These are phyloP conservation scores for Leccinum pellstonianum DNA, from an alignment of 768 basidiomycete species.

Conservation along the genomic window DNA sequence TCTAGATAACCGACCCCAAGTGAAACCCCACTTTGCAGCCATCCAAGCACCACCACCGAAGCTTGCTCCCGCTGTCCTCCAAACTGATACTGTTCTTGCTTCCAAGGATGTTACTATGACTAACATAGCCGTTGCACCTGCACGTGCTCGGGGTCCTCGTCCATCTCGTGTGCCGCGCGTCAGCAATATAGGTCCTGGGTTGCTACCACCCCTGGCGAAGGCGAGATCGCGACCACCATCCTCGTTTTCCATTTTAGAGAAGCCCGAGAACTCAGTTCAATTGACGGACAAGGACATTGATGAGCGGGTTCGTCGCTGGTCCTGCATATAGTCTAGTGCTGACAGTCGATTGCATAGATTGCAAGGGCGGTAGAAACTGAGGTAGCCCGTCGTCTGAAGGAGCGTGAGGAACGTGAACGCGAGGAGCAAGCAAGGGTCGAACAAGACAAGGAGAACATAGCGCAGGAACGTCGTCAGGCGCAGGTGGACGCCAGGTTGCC, in stretches of 20 bases:
- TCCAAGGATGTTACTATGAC: constrained; percentile 8
- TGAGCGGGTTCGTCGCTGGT: constrained; percentile 48
- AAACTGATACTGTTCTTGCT: constrained; percentile 36
- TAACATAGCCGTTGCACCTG: constrained; percentile 9
- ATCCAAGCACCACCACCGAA: constrained; percentile 45
- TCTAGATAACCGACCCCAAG: constrained; percentile 56
- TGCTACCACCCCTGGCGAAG: constrained; percentile 24
- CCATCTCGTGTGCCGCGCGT: constrained; percentile 33
- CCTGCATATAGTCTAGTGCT: background rate
- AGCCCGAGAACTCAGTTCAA: constrained; percentile 18
- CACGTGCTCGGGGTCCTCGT: constrained; percentile 27
- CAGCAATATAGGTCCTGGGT: constrained; percentile 29
- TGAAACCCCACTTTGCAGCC: constrained; percentile 68
- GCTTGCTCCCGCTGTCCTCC: constrained; percentile 47
- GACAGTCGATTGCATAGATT: constrained; percentile 44
- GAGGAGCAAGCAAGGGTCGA: constrained; percentile 31
- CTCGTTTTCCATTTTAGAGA: constrained; percentile 12
- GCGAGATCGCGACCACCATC: constrained; percentile 20
- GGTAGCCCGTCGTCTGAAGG: constrained; percentile 62
- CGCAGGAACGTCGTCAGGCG: constrained; percentile 6
- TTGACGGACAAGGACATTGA: constrained; percentile 74
- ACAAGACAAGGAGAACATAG: constrained; percentile 30
- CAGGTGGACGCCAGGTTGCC: constrained; percentile 22
- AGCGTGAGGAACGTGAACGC: constrained; percentile 35
- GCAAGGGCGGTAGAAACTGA: constrained; percentile 72